Evolutionary conservation across 768 basidiomycete species (phyloP).

Genomic region (Suillus weaverae): DNA sequence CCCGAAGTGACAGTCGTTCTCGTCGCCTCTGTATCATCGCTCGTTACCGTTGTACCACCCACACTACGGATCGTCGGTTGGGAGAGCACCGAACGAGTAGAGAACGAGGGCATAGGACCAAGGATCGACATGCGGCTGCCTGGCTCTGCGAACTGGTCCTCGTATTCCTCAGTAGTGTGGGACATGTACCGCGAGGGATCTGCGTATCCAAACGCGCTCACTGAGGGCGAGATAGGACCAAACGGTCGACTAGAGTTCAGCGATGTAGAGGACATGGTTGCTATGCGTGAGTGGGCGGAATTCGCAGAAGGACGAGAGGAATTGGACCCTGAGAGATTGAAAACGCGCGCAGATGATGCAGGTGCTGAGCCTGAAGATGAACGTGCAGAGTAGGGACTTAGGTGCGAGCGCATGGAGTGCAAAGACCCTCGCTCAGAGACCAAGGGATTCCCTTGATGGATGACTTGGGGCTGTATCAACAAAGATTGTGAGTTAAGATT

Average conservation of each 20-base stretch:
- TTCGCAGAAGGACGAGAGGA: constrained; percentile 53
- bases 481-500: constrained; percentile 15
- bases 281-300: constrained; percentile 34
- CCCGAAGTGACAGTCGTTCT: constrained; percentile 21
- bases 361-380: constrained; percentile 54
- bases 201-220: constrained; percentile 49
- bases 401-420: constrained; percentile 60
- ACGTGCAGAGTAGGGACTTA: constrained; percentile 46
- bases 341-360: constrained; percentile 43
- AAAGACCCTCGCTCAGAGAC: constrained; percentile 66
- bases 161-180: constrained; percentile 1
- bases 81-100: constrained; percentile 19
- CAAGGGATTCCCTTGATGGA: constrained; percentile 41
- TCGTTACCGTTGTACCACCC: constrained; percentile 28
- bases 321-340: constrained; percentile 48
- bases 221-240: constrained; percentile 43
- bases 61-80: constrained; percentile 34
- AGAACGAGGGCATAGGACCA: constrained; percentile 35
- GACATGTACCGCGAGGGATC: constrained; percentile 11
- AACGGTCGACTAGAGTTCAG: constrained; percentile 45
- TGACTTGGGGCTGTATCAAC: constrained; percentile 40
- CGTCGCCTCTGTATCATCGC: constrained; percentile 31
- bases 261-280: constrained; percentile 37
- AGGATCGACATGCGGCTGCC: constrained; percentile 29
- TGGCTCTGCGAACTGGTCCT: constrained; percentile 2